These are phyloP conservation scores for Actinidia arguta DNA, from an alignment of 179 eudicot genomes.

Conservation along the genomic window DNA sequence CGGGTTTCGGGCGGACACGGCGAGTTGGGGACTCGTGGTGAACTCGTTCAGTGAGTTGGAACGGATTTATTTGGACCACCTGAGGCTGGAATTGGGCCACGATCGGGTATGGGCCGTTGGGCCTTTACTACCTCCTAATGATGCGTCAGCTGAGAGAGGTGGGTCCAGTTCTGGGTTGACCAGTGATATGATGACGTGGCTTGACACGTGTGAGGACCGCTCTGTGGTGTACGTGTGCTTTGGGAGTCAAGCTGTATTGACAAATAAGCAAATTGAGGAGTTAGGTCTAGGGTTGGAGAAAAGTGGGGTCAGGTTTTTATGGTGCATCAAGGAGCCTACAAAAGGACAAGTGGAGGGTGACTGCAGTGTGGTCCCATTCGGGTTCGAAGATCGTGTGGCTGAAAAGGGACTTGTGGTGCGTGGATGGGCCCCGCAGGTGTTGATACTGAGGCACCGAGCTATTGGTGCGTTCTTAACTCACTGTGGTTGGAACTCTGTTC, in stretches of 20 bases:
- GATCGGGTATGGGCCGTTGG: conserved; percentile 43
- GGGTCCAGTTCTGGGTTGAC: conserved; percentile 42
- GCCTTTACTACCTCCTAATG: conserved; percentile 43
- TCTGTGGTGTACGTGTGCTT: conserved; percentile 73
- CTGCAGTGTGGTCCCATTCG: conserved; percentile 33
- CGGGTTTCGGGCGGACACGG: conserved; percentile 39
- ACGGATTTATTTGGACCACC: conserved; percentile 40
- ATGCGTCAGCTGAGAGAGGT: conserved; percentile 10
- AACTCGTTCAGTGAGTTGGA: conserved; percentile 47
- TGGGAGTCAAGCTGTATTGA: conserved; percentile 61
- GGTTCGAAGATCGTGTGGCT: conserved; percentile 49
- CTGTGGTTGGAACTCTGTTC: conserved; percentile 71
- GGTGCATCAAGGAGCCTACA: conserved; percentile 38
- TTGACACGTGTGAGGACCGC: conserved; percentile 46
- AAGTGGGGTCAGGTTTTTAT: conserved; percentile 54
- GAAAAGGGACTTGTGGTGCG: conserved; percentile 49
- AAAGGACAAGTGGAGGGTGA: conserved; percentile 22
- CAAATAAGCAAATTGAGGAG: conserved; percentile 42
- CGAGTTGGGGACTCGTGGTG: conserved; percentile 48
- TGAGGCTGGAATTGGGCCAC: conserved; percentile 33
- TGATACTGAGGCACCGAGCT: conserved; percentile 48
- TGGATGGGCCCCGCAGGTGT: conserved; percentile 71
- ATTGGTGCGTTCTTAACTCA: conserved; percentile 64
- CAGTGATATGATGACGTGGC: conserved; percentile 47
- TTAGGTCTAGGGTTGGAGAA: conserved; percentile 51